These are phyloP conservation scores for Plasmodium reichenowi DNA, from an alignment of 169 alveolate species.

Conservation along the genomic window DNA sequence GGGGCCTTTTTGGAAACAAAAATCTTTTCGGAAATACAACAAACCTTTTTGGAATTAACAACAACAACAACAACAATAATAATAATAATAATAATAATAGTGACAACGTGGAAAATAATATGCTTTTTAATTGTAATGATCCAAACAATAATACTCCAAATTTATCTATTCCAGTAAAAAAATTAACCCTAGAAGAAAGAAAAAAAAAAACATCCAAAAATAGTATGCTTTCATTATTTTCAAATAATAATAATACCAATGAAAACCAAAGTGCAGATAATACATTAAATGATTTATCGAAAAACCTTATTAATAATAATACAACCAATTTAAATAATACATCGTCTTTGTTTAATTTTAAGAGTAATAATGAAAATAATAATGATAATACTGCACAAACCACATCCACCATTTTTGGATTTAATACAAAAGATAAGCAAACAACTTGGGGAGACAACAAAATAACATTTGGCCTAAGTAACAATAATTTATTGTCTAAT, in stretches of 20 bases:
- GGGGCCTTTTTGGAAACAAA: too few species aligned
- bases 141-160: not conserved
- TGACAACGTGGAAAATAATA: constrained; percentile 5
- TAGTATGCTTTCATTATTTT: constrained; percentile 62
- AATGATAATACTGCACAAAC: not conserved
- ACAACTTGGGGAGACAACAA: constrained; percentile 18
- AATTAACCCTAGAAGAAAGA: constrained; percentile 73
- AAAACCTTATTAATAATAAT: constrained; percentile 4
- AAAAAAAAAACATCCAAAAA: constrained; percentile 65
- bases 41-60: not conserved
- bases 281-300: not conserved
- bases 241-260: constrained; percentile 15
- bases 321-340: not conserved
- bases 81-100: constrained; percentile 8
- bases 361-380: not conserved
- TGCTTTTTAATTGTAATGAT: constrained; percentile 8
- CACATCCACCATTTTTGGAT: not conserved
- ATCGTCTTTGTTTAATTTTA: not conserved
- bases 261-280: constrained; percentile 2
- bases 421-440: not conserved
- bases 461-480: constrained; percentile 4
- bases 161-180: constrained; percentile 48
- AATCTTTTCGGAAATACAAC: not conserved
- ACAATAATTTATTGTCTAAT: not conserved
- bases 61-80: constrained; percentile 4